Conservation (phyloP, 129 eudicot genomes). For the Helianthus tuberosus region DNA sequence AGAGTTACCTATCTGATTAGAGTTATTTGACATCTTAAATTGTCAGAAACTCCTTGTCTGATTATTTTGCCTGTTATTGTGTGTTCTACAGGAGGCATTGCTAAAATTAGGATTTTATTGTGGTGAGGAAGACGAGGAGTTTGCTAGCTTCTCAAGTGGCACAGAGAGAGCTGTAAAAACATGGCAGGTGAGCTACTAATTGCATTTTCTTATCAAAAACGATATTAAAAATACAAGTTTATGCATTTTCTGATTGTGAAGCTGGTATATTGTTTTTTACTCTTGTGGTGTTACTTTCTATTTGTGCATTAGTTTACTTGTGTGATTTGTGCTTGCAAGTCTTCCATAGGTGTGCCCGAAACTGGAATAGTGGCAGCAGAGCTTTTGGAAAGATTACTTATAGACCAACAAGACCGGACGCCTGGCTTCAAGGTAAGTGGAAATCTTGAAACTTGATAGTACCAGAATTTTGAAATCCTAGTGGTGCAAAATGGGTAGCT, state of each 20-base stretch:
- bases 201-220: too few relatives aligned
- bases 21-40: too few relatives aligned
- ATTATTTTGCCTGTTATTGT: neutral
- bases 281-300: too few relatives aligned
- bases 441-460: conserved; percentile 30
- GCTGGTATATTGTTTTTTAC: too few relatives aligned
- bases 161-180: conserved; percentile 96
- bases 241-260: too few relatives aligned
- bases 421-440: conserved; percentile 27
- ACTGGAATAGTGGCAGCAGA: conserved; percentile 91
- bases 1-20: neutral
- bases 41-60: neutral
- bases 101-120: conserved; percentile 80
- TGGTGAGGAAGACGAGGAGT: conserved; percentile 87
- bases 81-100: conserved; percentile 72
- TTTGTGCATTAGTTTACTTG: conserved; percentile 10
- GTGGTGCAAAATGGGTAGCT: conserved; percentile 4
- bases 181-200: conserved; percentile 73
- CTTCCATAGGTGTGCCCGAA: conserved; percentile 67
- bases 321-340: conserved; percentile 42
- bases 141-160: conserved; percentile 62
- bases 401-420: conserved; percentile 27
- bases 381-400: conserved; percentile 62
- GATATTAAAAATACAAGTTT: too few relatives aligned
- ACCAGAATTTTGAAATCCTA: conserved; percentile 1